Evolutionary conservation across 2,329 filamentous ascomycete genomes (phyloP).

Genomic region (Botrytis hyacinthi): DNA sequence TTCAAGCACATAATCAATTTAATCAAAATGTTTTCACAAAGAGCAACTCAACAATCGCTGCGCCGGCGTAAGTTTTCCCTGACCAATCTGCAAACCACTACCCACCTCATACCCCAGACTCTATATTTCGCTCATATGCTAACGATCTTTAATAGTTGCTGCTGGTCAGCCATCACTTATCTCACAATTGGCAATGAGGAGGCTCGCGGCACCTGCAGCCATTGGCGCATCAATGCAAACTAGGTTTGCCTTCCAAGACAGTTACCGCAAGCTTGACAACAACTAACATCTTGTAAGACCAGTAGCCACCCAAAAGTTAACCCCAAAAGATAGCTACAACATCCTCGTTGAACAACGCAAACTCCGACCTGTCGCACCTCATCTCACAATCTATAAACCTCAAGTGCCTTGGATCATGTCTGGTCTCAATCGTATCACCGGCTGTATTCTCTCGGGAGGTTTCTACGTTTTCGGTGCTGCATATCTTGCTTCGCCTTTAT

Average conservation of each 20-base stretch:
- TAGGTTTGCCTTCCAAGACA: conserved; percentile 42
- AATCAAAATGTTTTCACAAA: conserved; percentile 45
- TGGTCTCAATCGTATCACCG: conserved; percentile 63
- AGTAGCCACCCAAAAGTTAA: conserved; percentile 48
- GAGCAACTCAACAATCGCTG: conserved; percentile 45
- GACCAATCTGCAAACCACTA: conserved; percentile 8
- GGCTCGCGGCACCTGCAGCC: conserved; percentile 42
- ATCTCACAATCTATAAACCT: conserved; percentile 67
- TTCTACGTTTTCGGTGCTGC: conserved; percentile 66
- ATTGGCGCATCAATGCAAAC: conserved; percentile 46
- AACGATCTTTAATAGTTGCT: conserved; percentile 40
- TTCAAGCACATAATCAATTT: conserved; percentile 22
- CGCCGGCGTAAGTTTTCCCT: conserved; percentile 41
- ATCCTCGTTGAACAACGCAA: conserved; percentile 69
- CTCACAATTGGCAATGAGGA: conserved; percentile 43
- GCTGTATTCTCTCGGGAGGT: conserved; percentile 55
- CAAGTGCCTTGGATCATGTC: conserved; percentile 69
- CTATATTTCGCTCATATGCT: conserved; percentile 18
- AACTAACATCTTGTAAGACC: conserved; percentile 40
- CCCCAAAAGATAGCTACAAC: conserved; percentile 44
- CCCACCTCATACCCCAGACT: conserved; percentile 19
- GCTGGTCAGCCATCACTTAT: conserved; percentile 44
- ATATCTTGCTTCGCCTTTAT: conserved; percentile 62
- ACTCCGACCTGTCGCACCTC: conserved; percentile 65
- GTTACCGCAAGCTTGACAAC: background rate